These are phyloP conservation scores for Annona cherimola DNA, from an alignment of 164 flowering plant genomes.

Conservation along the genomic window DNA sequence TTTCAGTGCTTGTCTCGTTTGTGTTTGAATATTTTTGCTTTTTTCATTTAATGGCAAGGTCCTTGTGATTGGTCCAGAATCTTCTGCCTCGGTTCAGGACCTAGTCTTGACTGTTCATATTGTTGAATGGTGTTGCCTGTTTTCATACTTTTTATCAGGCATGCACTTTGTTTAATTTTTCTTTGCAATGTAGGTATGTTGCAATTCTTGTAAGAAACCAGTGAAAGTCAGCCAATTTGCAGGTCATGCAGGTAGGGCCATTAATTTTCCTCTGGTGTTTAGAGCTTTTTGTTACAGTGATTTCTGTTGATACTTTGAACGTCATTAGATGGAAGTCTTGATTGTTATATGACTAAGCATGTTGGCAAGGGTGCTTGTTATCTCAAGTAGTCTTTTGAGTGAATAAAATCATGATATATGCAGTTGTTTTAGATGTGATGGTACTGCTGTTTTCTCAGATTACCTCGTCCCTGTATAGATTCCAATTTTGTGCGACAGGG, in stretches of 20 bases:
- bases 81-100: not conserved
- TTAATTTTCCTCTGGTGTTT: not conserved
- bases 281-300: not conserved
- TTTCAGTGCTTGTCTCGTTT: too few species aligned
- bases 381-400: not conserved
- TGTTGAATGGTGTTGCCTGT: not conserved
- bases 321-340: not conserved
- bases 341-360: not conserved
- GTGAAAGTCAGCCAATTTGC: slow-evolving; percentile 76
- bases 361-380: not conserved
- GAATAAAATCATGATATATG: not conserved
- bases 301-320: not conserved
- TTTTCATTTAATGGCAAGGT: not conserved
- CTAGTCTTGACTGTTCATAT: not conserved
- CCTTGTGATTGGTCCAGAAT: not conserved
- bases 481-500: too few species aligned
- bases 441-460: not conserved
- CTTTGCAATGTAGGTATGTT: slow-evolving; percentile 51
- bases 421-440: not conserved
- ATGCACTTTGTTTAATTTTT: slow-evolving; percentile 5
- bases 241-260: slow-evolving; percentile 70
- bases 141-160: not conserved
- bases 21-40: too few species aligned
- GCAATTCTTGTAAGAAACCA: slow-evolving; percentile 83
- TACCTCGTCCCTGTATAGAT: not conserved